Conservation (phyloP, 1,139 yeast species). For the Candida dubliniensis region DNA sequence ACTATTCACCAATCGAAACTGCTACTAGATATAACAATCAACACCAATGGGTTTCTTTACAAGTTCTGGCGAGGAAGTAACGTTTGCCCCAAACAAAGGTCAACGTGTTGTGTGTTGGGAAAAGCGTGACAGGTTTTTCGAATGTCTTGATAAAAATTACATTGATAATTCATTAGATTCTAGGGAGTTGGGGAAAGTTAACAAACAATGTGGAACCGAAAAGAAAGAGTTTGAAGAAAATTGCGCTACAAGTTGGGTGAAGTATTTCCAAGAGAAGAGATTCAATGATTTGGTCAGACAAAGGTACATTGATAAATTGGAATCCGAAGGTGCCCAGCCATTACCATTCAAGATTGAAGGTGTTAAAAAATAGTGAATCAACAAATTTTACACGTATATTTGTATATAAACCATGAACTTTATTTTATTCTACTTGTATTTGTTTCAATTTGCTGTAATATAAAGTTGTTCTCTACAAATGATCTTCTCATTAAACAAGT, state of each 20-base stretch:
- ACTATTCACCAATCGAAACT: background rate
- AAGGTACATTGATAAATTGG: slow-evolving; percentile 43
- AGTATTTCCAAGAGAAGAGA: slow-evolving; percentile 50
- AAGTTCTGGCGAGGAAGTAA: slow-evolving; percentile 24
- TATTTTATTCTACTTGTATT: background rate
- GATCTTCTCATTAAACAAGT: slow-evolving; percentile 34
- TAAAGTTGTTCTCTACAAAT: slow-evolving; percentile 36
- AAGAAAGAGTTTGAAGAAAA: slow-evolving; percentile 38
- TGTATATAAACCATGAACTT: background rate
- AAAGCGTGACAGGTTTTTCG: slow-evolving; percentile 43
- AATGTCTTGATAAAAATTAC: slow-evolving; percentile 38
- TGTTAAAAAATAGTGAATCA: slow-evolving; percentile 7
- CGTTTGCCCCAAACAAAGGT: slow-evolving; percentile 42
- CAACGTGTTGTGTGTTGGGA: slow-evolving; percentile 47
- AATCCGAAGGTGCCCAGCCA: slow-evolving; percentile 50
- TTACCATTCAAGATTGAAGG: slow-evolving; percentile 45
- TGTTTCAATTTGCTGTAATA: slow-evolving; percentile 27
- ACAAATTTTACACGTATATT: slow-evolving; percentile 8
- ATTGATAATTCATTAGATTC: slow-evolving; percentile 48
- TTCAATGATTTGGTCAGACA: slow-evolving; percentile 43
- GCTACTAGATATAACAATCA: background rate
- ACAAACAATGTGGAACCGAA: slow-evolving; percentile 34
- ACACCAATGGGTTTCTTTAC: slow-evolving; percentile 38
- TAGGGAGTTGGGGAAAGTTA: slow-evolving; percentile 33
- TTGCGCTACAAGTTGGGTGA: slow-evolving; percentile 48